Evolutionary conservation across 306 rosid species (phyloP).

Genomic region (Elaeagnus macrophylla): DNA sequence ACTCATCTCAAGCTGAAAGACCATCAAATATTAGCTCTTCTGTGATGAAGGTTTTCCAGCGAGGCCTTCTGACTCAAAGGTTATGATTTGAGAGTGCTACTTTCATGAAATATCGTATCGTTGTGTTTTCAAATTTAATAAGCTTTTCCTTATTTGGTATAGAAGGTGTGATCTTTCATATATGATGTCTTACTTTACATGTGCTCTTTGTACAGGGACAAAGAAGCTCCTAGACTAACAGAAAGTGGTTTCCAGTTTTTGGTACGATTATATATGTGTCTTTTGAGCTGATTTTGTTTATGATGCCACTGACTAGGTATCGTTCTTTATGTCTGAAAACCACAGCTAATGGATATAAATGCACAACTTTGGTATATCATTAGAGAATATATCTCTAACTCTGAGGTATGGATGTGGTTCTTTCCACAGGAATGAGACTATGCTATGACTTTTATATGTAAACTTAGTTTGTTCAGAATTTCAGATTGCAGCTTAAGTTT

Average conservation of each 20-base stretch:
- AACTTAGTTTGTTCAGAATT: background rate
- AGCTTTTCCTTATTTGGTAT: too few species aligned
- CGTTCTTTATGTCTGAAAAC: constrained; percentile 27
- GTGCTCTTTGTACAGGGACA: constrained; percentile 47
- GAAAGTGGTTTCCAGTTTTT: constrained; percentile 97
- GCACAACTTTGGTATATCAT: constrained; percentile 98
- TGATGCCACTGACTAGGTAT: constrained; percentile 23
- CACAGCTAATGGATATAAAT: constrained; percentile 90
- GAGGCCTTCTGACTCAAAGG: constrained; percentile 85
- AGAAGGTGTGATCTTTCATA: constrained; percentile 7
- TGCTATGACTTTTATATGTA: background rate
- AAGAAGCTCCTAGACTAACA: constrained; percentile 77
- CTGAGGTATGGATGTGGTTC: constrained; percentile 52
- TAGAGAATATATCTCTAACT: constrained; percentile 87
- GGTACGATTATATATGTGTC: constrained; percentile 49
- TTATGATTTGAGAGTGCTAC: constrained; percentile 3
- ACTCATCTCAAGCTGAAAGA: constrained; percentile 67
- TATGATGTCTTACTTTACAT: constrained; percentile 16
- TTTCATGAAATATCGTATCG: background rate
- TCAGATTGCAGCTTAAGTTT: too few species aligned
- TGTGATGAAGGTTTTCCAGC: constrained; percentile 87
- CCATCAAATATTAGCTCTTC: constrained; percentile 68
- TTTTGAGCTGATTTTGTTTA: constrained; percentile 18
- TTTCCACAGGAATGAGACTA: background rate
- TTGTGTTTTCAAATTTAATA: too few species aligned